These are phyloP conservation scores for Lactarius hengduanensis DNA, from an alignment of 768 basidiomycete species.

Conservation along the genomic window DNA sequence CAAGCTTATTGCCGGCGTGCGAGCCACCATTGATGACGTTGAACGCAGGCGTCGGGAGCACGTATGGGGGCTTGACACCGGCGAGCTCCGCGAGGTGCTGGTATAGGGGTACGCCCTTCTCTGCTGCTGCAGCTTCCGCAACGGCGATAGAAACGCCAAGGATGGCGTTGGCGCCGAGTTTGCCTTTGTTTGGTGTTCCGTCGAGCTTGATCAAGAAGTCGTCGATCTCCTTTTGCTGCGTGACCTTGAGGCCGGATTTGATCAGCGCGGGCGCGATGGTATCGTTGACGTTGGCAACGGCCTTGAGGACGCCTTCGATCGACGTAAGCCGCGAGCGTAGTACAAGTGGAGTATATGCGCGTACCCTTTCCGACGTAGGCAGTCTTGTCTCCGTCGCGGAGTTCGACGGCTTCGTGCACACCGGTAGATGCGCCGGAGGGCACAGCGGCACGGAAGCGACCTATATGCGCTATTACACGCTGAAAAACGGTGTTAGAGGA, in stretches of 20 bases:
- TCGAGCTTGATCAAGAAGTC: slow-evolving; percentile 98
- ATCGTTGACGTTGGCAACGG: slow-evolving; percentile 91
- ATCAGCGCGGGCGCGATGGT: slow-evolving; percentile 87
- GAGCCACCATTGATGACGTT: slow-evolving; percentile 99
- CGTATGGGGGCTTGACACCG: slow-evolving; percentile 90
- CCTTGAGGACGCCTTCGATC: slow-evolving; percentile 80
- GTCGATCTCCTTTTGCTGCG: slow-evolving; percentile 92
- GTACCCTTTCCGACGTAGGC: slow-evolving; percentile 94
- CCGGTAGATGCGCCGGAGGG: slow-evolving; percentile 99
- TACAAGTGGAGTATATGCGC: slow-evolving; percentile 27
- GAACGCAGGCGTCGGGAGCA: slow-evolving; percentile 91
- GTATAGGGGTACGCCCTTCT: slow-evolving; percentile 95
- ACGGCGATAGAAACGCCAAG: slow-evolving; percentile 98
- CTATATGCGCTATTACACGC: slow-evolving; percentile 42
- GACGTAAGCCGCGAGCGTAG: background rate
- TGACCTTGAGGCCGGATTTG: slow-evolving; percentile 79
- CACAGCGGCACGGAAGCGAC: slow-evolving; percentile 90
- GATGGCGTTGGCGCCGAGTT: slow-evolving; percentile 98
- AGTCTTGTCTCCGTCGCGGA: slow-evolving; percentile 93
- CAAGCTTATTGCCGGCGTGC: slow-evolving; percentile 99
- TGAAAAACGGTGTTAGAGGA: background rate
- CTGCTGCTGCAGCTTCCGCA: slow-evolving; percentile 87
- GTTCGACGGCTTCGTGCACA: slow-evolving; percentile 97
- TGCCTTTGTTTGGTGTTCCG: slow-evolving; percentile 97
- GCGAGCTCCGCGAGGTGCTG: slow-evolving; percentile 95